Conservation (phyloP, 2,329 filamentous ascomycete genomes). For the Colletotrichum phormii region DNA sequence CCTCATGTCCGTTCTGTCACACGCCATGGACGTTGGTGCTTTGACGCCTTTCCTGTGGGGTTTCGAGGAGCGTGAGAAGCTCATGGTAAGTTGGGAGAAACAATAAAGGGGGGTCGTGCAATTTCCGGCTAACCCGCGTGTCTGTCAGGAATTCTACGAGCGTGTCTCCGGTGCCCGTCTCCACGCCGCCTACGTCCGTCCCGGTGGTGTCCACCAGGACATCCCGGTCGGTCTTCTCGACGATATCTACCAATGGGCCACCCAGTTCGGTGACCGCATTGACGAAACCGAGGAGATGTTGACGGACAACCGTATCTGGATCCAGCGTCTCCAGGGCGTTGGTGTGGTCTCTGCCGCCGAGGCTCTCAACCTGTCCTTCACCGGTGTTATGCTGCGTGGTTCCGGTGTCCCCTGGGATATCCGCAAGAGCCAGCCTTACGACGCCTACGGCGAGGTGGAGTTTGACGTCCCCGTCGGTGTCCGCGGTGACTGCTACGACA, state of each 20-base stretch:
- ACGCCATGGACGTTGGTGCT: conserved; percentile 99
- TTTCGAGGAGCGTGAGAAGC: conserved; percentile 99
- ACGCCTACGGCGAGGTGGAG: conserved; percentile 97
- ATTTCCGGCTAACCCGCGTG: conserved; percentile 7
- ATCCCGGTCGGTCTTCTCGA: conserved; percentile 93
- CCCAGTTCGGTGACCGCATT: conserved; percentile 97
- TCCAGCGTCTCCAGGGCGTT: conserved; percentile 88
- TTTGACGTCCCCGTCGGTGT: conserved; percentile 97
- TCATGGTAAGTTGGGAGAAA: conserved; percentile 80
- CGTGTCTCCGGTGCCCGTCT: conserved; percentile 98
- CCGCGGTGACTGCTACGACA: conserved; percentile 99
- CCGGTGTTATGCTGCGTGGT: conserved; percentile 96
- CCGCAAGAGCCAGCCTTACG: conserved; percentile 96
- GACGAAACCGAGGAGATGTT: conserved; percentile 99
- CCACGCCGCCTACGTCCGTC: conserved; percentile 96
- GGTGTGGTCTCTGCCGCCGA: conserved; percentile 93
- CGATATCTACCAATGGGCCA: conserved; percentile 99
- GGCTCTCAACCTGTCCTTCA: conserved; percentile 97
- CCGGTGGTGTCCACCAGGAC: conserved; percentile 96
- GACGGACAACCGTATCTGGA: conserved; percentile 99
- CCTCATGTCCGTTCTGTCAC: conserved; percentile 95
- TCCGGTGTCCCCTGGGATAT: conserved; percentile 97
- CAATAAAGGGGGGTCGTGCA: neutral
- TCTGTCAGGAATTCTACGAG: conserved; percentile 94
- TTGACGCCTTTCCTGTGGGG: conserved; percentile 99